Evolutionary conservation across 768 basidiomycete species (phyloP).

Genomic region (Pleurotus citrinopileatus): DNA sequence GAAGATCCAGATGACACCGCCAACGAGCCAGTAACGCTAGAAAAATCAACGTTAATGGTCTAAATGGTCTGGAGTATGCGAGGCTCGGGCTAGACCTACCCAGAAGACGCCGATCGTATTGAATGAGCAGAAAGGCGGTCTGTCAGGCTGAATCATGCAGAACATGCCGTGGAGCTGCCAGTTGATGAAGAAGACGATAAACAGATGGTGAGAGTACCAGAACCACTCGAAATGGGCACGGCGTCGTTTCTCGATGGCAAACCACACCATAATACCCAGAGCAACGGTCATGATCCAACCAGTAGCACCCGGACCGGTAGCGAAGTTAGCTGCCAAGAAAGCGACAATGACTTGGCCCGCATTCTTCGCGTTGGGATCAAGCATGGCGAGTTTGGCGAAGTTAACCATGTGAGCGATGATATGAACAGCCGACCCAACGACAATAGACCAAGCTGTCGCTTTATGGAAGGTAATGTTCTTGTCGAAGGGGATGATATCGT

Average conservation of each 20-base stretch:
- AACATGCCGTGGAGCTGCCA: slow-evolving; percentile 98
- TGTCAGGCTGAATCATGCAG: slow-evolving; percentile 93
- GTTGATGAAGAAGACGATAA: slow-evolving; percentile 87
- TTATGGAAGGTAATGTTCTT: slow-evolving; percentile 92
- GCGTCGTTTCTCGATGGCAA: slow-evolving; percentile 77
- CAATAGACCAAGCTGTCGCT: slow-evolving; percentile 88
- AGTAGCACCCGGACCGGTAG: slow-evolving; percentile 77
- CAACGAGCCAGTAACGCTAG: slow-evolving; percentile 87
- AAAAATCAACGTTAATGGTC: slow-evolving; percentile 1
- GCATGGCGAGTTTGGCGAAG: slow-evolving; percentile 63
- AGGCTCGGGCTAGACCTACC: slow-evolving; percentile 46
- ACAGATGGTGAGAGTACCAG: slow-evolving; percentile 88
- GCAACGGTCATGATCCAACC: slow-evolving; percentile 85
- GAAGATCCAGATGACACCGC: slow-evolving; percentile 79
- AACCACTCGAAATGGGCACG: slow-evolving; percentile 82
- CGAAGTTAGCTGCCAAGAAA: slow-evolving; percentile 80
- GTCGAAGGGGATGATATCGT: slow-evolving; percentile 88
- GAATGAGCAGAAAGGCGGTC: slow-evolving; percentile 82
- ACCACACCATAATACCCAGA: slow-evolving; percentile 81
- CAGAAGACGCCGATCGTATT: slow-evolving; percentile 93
- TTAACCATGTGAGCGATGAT: slow-evolving; percentile 85
- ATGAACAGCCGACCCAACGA: slow-evolving; percentile 73
- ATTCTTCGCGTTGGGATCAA: slow-evolving; percentile 50
- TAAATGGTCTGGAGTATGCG: slow-evolving; percentile 6
- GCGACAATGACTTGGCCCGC: slow-evolving; percentile 54